Evolutionary conservation across 495 filamentous ascomycete species (phyloP), one percentile per base, ranked within the genome.

Genomic region (Bathelium albidoporum): DNA sequence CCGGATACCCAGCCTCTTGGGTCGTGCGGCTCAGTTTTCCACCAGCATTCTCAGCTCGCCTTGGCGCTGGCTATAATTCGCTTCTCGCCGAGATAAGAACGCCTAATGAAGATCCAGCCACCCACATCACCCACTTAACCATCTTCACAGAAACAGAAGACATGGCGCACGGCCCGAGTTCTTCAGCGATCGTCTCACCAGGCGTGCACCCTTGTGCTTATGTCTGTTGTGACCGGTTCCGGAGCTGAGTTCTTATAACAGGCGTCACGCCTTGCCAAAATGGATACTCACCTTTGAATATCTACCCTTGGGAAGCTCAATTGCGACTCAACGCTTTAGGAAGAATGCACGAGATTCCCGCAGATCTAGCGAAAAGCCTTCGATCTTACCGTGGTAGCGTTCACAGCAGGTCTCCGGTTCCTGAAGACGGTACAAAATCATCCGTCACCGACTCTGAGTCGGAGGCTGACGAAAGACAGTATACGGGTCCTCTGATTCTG

Each of bases 291-390:
- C 43, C n/a, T 49, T 49, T 18, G 20, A 9, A 55, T 55, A 9
- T 28, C 49, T 20, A 11, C 18, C 44, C 16, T 5, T 49, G 5
- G n/a, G n/a, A n/a, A 49, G n/a, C 22, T 20, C 22, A 28, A 26
- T 55, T 16, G 24, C 22, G 24, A 29, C 2, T 20, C 22, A 29
- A 26, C 2, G n/a, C n/a, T n/a, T n/a, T 16, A 9, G 2, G 20
- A 29, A 64, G 14, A 3, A 69, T 66, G 67, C 67, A 69, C 32
- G 67, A 69, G 58, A 43, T 69, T 20, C 67, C 67, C 2, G 29
- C 63, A 24, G 61, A 64, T 18, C 61, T 69, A 9, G 22, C 64
- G 1, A 53, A 64, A 10, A 66, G 64, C 45, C 39, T 69, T 20
- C 53, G 67, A 4, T 64, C 60, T 9, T 66, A 58, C 32, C 49